These are phyloP conservation scores for Herpotrichia juniperi DNA, from an alignment of 2,329 filamentous ascomycete genomes.

Conservation along the genomic window DNA sequence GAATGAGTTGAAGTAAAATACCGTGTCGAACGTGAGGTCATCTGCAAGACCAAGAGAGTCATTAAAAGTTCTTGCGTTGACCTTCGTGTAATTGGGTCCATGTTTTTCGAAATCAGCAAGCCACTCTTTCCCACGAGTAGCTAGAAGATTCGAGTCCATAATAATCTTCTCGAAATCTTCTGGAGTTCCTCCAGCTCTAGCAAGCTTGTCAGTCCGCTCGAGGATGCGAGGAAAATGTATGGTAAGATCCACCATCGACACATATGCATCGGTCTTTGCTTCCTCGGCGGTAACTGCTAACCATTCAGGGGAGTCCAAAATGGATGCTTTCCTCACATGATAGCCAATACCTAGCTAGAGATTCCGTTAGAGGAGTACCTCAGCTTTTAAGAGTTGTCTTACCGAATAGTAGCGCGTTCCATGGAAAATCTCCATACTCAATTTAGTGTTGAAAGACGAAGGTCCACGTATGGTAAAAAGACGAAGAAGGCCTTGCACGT, in stretches of 20 bases:
- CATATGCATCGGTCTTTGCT: slow-evolving; percentile 40
- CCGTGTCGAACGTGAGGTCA: slow-evolving; percentile 36
- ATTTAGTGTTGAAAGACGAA: slow-evolving; percentile 31
- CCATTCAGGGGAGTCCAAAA: slow-evolving; percentile 42
- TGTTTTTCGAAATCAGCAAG: slow-evolving; percentile 36
- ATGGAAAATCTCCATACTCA: slow-evolving; percentile 41
- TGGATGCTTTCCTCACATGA: slow-evolving; percentile 41
- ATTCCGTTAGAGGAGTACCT: slow-evolving; percentile 10
- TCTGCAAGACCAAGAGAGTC: slow-evolving; percentile 33
- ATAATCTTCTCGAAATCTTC: slow-evolving; percentile 33
- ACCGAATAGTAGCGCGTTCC: slow-evolving; percentile 45
- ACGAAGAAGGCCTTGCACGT: slow-evolving; percentile 42
- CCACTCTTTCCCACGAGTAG: slow-evolving; percentile 35
- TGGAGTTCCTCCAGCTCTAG: neutral
- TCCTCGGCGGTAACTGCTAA: slow-evolving; percentile 35
- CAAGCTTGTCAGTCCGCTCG: slow-evolving; percentile 36
- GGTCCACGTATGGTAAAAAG: slow-evolving; percentile 40
- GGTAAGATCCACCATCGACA: slow-evolving; percentile 39
- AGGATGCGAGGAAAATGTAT: slow-evolving; percentile 42
- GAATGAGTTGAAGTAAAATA: slow-evolving; percentile 40
- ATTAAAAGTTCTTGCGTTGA: slow-evolving; percentile 28
- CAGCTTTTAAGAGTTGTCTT: neutral
- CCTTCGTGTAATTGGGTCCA: slow-evolving; percentile 35
- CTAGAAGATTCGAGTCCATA: slow-evolving; percentile 30
- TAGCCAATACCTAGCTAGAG: slow-evolving; percentile 41